Evolutionary conservation across 306 rosid genomes (phyloP).

Genomic region (Rosa rugosa): DNA sequence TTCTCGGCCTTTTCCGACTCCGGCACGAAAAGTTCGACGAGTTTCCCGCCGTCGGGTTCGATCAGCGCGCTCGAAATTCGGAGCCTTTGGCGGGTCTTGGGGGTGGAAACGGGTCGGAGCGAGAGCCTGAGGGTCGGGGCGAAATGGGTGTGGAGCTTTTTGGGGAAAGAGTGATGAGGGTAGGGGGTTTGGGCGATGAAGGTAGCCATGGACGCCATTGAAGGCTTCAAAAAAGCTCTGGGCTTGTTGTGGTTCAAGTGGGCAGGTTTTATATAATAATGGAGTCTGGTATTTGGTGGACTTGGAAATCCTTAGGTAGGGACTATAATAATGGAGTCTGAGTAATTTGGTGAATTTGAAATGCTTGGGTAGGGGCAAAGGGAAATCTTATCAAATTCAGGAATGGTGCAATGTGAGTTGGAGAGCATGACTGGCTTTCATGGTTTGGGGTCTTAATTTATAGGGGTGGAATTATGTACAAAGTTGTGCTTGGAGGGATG

Average conservation of each 20-base stretch:
- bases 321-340: neutral
- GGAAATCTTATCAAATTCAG: constrained; percentile 13
- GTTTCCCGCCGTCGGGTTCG: constrained; percentile 92
- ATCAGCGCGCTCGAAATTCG: constrained; percentile 70
- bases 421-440: constrained; percentile 3
- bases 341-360: neutral
- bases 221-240: constrained; percentile 8
- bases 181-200: constrained; percentile 44
- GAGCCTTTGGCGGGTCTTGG: constrained; percentile 29
- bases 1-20: constrained; percentile 48
- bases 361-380: neutral
- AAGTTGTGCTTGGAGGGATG: constrained; percentile 20
- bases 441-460: neutral
- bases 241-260: neutral
- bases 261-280: neutral
- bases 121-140: constrained; percentile 37
- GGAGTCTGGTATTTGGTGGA: neutral
- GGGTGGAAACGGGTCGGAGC: constrained; percentile 5
- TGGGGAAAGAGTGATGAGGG: constrained; percentile 40
- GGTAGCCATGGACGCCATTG: constrained; percentile 95
- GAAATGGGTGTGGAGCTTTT: constrained; percentile 45
- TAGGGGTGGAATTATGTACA: neutral
- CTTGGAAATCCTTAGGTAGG: neutral
- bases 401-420: constrained; percentile 17
- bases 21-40: constrained; percentile 72